Evolutionary conservation across 441 rosid genomes (phyloP).

Genomic region (Manihot esculenta): DNA sequence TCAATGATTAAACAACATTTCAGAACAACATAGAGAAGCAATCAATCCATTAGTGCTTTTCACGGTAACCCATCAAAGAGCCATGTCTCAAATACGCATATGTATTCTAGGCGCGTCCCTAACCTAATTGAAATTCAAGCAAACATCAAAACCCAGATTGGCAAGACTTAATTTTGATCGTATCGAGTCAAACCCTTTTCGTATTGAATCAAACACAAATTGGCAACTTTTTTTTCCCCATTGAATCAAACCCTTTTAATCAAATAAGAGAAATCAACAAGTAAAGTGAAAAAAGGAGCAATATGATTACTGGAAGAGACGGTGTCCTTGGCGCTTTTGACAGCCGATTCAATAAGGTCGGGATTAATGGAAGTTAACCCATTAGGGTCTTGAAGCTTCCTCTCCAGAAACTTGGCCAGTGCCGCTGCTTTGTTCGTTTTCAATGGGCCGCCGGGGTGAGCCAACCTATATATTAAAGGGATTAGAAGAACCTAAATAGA

Average conservation of each 20-base stretch:
- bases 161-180: neutral
- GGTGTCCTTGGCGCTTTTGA: slow-evolving; percentile 62
- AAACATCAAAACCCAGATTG: neutral
- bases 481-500: neutral
- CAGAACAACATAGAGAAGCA: neutral
- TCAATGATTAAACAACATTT: too few species aligned
- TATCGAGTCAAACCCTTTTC: too few species aligned
- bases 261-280: neutral
- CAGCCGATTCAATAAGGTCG: slow-evolving; percentile 71
- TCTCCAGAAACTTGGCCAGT: slow-evolving; percentile 75
- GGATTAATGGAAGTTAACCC: slow-evolving; percentile 75
- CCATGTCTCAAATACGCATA: neutral
- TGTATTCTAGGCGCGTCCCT: neutral
- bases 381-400: slow-evolving; percentile 79
- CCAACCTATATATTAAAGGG: slow-evolving; percentile 43
- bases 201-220: neutral
- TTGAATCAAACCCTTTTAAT: neutral
- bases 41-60: neutral
- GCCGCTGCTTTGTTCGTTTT: slow-evolving; percentile 93
- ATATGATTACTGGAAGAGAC: slow-evolving; percentile 31
- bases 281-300: neutral
- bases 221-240: neutral
- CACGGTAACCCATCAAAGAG: neutral
- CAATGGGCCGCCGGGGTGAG: slow-evolving; percentile 91
- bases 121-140: neutral